Evolutionary conservation across 179 eudicot species (phyloP).

Genomic region (Vitellaria paradoxa): DNA sequence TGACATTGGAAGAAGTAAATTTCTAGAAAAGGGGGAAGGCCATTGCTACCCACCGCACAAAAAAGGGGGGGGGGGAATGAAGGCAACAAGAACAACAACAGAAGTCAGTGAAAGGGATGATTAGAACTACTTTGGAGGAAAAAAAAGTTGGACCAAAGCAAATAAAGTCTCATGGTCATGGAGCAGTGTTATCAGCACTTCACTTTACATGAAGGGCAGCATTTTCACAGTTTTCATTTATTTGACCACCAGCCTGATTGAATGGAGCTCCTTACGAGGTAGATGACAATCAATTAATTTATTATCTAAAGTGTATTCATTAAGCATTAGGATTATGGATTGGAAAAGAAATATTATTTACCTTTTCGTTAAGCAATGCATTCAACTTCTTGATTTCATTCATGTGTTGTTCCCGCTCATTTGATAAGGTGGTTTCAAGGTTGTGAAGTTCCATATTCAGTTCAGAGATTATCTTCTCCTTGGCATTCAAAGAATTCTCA

Average conservation of each 20-base stretch:
- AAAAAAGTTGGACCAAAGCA: too few species aligned
- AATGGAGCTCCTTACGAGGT: background rate
- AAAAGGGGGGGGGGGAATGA: too few species aligned
- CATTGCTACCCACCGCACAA: too few species aligned
- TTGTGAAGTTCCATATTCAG: slow-evolving; percentile 88
- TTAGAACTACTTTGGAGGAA: too few species aligned
- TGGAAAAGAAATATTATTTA: slow-evolving; percentile 16
- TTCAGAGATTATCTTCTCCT: slow-evolving; percentile 94
- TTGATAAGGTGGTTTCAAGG: slow-evolving; percentile 76
- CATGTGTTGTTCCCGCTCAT: slow-evolving; percentile 74
- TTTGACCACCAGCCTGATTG: background rate
- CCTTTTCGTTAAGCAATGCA: slow-evolving; percentile 81
- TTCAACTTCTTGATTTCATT: slow-evolving; percentile 81
- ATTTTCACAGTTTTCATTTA: background rate
- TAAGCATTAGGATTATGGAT: background rate
- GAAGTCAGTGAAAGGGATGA: too few species aligned
- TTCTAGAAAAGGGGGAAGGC: too few species aligned
- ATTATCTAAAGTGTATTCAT: background rate
- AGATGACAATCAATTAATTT: too few species aligned
- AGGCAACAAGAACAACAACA: too few species aligned
- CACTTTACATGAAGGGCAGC: too few species aligned
- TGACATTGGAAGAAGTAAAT: too few species aligned
- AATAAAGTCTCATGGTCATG: too few species aligned
- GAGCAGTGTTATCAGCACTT: too few species aligned
- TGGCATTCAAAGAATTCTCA: slow-evolving; percentile 88